Evolutionary conservation across 805 yeast genomes (phyloP).

Genomic region (Cyberlindnera xylosilytica): DNA sequence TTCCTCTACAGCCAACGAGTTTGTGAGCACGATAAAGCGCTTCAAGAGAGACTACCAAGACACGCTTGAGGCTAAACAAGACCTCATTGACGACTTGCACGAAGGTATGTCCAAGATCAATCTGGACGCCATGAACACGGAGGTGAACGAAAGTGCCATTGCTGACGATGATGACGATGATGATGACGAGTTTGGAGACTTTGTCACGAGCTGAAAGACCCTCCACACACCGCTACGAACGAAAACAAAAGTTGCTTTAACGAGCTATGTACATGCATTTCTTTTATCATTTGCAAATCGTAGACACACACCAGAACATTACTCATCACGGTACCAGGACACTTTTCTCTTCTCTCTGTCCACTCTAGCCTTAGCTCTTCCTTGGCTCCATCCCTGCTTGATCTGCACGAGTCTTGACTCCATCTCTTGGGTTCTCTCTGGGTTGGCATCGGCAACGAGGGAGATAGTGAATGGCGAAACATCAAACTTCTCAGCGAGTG

Average conservation of each 20-base stretch:
- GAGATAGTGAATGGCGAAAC: slow-evolving; percentile 53
- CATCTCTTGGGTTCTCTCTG: slow-evolving; percentile 43
- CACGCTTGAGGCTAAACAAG: not conserved
- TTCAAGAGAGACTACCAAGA: slow-evolving; percentile 5
- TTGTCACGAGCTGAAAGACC: not conserved
- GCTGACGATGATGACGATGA: slow-evolving; percentile 7
- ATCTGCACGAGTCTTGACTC: slow-evolving; percentile 41
- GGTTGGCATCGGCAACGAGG: slow-evolving; percentile 45
- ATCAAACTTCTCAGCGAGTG: slow-evolving; percentile 56
- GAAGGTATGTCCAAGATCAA: not conserved
- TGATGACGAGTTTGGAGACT: slow-evolving; percentile 28
- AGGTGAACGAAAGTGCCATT: not conserved
- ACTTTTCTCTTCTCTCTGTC: slow-evolving; percentile 59
- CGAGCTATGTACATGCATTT: slow-evolving; percentile 14
- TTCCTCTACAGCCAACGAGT: slow-evolving; percentile 12
- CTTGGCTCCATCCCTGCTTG: slow-evolving; percentile 46
- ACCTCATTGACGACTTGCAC: not conserved
- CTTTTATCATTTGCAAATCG: not conserved
- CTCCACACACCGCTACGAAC: no score
- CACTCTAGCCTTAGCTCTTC: slow-evolving; percentile 44
- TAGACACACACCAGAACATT: not conserved
- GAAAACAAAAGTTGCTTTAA: not conserved
- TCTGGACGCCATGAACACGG: not conserved
- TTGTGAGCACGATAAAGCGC: slow-evolving; percentile 4
- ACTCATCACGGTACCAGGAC: slow-evolving; percentile 53